Base-by-base conservation (phyloP, 139 green algal genomes). In the Asterochloris erici region DNA sequence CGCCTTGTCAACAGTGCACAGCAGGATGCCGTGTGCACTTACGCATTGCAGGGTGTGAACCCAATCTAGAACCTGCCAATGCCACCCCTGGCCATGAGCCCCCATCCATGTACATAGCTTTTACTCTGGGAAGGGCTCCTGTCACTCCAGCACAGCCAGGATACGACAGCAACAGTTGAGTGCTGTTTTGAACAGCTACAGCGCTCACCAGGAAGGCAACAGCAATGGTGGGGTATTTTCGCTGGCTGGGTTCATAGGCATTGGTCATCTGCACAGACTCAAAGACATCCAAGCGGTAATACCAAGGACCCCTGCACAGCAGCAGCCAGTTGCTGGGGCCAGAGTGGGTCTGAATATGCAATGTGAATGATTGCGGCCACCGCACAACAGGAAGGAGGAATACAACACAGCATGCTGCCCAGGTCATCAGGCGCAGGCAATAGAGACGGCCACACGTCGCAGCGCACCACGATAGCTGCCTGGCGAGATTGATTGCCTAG, bases 211-310 rank as follows among this genome's bases (percentile, higher is more conserved):
- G 85, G 11, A 83, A 88, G 1, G 93, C 87, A 73, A 85, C 81
- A 54, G 83, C 74, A 11, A 96, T 89, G 83, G 81, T 85, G 19
- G 88, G 89, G 88, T 94, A 98, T 79, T 89, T 88, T 29, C 94
- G 91, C 84, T 97, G 19, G 0, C 77, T 61, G 12, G 81, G 83
- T 47, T 90, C 83, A 69, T 98, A 94, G 77, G 69, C 86, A 92
- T 98, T 95, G 2, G 94, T 96, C 90, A 94, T 90, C 91, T 98
- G 96, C 24, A 91, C 92, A 38, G 79, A 91, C 91, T 98, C 98
- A 86, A 98, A 90, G 64, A 95, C 93, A 84, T 98, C 95, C 47
- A 98, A 87, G 0, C 95, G 96, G 89, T 95, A n/a, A 98, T 86
- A 98, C 96, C 95, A 26, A 96, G 68, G 9, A 93, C 95, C 79